Percentiles rank a stretch among this genome's conserved stretches.
Evolutionary conservation across 208 protist species (phyloP).

Genomic region (Crithidia thermophila): DNA sequence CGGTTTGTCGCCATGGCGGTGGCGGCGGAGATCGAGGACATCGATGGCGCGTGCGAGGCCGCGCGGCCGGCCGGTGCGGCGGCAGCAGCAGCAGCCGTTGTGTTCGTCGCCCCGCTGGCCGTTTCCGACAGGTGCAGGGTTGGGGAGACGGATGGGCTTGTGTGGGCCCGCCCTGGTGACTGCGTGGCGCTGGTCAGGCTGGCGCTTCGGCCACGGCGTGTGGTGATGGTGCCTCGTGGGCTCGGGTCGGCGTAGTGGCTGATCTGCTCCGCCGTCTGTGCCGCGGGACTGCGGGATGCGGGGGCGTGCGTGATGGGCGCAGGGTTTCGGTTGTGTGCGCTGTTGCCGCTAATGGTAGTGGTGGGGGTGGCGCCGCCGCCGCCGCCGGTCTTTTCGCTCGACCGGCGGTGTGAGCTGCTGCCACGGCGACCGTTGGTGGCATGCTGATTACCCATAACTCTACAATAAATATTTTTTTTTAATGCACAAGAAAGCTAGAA

Average conservation of each 20-base stretch:
- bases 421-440: not conserved
- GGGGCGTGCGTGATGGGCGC: too few relatives aligned
- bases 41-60: not conserved
- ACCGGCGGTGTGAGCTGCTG: not conserved
- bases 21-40: slow-evolving; percentile 1
- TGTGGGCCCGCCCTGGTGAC: not conserved
- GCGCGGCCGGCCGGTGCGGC: not conserved
- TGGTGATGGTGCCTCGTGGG: not conserved
- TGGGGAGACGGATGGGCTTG: not conserved
- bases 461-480: not conserved
- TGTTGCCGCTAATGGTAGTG: too few relatives aligned
- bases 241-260: not conserved
- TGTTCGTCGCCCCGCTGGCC: slow-evolving; percentile 3
- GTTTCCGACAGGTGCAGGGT: not conserved
- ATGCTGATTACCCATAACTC: slow-evolving; percentile 3
- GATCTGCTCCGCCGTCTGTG: not conserved
- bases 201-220: not conserved
- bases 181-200: not conserved
- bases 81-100: not conserved
- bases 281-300: not conserved
- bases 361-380: too few relatives aligned
- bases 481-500: too few relatives aligned
- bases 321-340: too few relatives aligned
- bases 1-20: not conserved
- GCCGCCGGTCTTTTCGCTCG: too few relatives aligned